A percentile compares a stretch with the other conserved stretches of the same genome.
These are phyloP conservation scores for Senna tora DNA, from an alignment of 306 rosid genomes.

Conservation along the genomic window DNA sequence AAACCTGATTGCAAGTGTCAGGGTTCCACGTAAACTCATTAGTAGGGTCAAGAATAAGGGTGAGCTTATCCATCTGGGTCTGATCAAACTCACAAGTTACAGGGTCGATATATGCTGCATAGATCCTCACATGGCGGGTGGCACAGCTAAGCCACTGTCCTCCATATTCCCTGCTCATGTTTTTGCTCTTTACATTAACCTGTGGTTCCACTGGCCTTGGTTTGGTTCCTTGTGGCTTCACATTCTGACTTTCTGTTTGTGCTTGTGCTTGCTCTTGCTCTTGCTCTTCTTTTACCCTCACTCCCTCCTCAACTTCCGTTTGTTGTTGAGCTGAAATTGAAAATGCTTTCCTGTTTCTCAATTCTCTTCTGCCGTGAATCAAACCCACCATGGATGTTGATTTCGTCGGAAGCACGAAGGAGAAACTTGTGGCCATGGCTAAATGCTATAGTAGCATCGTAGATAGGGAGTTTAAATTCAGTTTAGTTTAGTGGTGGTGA, in stretches of 20 bases:
- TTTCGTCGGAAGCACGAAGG: constrained; percentile 62
- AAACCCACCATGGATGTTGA: constrained; percentile 57
- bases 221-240: constrained; percentile 48
- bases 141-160: constrained; percentile 85
- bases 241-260: constrained; percentile 29
- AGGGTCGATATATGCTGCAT: constrained; percentile 39
- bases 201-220: constrained; percentile 89
- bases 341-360: constrained; percentile 28
- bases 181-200: constrained; percentile 71
- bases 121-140: constrained; percentile 78
- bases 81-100: constrained; percentile 83
- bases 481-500: constrained; percentile 23
- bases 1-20: constrained; percentile 70
- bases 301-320: constrained; percentile 32
- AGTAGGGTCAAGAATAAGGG: constrained; percentile 86
- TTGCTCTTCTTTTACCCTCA: constrained; percentile 41
- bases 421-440: constrained; percentile 77
- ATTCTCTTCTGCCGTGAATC: constrained; percentile 48
- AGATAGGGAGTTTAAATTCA: constrained; percentile 10
- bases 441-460: constrained; percentile 16
- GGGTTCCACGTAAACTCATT: constrained; percentile 90
- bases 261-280: too few relatives aligned
- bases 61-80: constrained; percentile 91
- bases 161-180: constrained; percentile 85
- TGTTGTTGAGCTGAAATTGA: constrained; percentile 11